These are phyloP conservation scores for Cryphonectria japonica DNA, from an alignment of 2,329 filamentous ascomycete genomes.

Conservation along the genomic window DNA sequence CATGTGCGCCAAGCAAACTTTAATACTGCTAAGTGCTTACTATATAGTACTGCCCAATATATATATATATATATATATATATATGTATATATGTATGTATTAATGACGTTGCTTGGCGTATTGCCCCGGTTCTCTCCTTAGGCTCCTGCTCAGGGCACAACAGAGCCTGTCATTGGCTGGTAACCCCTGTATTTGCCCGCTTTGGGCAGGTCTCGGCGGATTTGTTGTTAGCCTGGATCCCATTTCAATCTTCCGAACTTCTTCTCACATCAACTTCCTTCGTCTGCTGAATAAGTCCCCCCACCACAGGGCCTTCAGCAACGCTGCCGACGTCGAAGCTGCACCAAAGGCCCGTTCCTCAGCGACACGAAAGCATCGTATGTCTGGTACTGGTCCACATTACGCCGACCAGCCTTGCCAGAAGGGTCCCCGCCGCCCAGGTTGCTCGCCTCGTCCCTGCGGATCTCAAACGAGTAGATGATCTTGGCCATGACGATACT, in stretches of 20 bases:
- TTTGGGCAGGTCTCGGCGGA: constrained; percentile 3
- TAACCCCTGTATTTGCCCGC: neutral
- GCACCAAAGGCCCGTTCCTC: constrained; percentile 23
- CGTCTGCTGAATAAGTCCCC: neutral
- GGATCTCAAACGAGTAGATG: constrained; percentile 13
- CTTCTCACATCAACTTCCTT: neutral
- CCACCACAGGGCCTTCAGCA: neutral
- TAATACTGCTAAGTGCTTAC: neutral
- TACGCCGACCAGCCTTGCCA: constrained; percentile 10
- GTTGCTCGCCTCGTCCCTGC: constrained; percentile 15
- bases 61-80: no score
- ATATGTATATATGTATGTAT: no score
- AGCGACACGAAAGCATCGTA: constrained; percentile 23
- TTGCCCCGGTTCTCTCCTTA: neutral
- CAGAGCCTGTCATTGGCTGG: neutral
- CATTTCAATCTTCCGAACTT: neutral
- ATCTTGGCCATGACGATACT: constrained; percentile 23
- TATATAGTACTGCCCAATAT: neutral
- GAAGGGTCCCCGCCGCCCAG: constrained; percentile 8
- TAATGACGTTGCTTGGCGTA: neutral
- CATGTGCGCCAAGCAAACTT: neutral
- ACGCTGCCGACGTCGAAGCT: constrained; percentile 11
- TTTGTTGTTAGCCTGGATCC: neutral
- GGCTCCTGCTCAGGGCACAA: neutral
- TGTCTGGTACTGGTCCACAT: constrained; percentile 26